These are phyloP conservation scores for Euphorbia celastroides DNA, from an alignment of 441 rosid species.

Conservation along the genomic window DNA sequence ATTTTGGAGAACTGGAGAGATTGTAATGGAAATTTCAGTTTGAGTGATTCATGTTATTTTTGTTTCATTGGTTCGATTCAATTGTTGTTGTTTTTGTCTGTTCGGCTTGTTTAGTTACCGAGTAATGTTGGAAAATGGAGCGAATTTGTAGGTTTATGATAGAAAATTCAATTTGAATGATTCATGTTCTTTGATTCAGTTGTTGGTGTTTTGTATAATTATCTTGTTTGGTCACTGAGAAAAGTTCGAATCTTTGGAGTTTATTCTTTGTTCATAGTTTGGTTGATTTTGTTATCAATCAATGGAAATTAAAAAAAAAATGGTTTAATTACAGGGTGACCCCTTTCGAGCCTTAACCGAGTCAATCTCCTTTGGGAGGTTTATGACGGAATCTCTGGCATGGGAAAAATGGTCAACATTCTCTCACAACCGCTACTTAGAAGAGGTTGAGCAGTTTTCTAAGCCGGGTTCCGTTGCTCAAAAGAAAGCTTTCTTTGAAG, in stretches of 20 bases:
- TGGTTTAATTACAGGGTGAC: slow-evolving; percentile 43
- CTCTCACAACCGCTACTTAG: slow-evolving; percentile 83
- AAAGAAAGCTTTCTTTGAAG: slow-evolving; percentile 89
- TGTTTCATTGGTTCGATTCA: no score
- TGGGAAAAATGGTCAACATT: slow-evolving; percentile 98
- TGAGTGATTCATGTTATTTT: no score
- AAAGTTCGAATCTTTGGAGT: not conserved
- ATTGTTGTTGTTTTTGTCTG: no score
- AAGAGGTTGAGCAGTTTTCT: slow-evolving; percentile 79
- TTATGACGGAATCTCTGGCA: slow-evolving; percentile 61
- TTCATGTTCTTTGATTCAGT: no score
- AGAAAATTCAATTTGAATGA: no score
- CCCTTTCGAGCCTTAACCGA: slow-evolving; percentile 58
- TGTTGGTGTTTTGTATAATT: no score
- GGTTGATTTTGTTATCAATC: not conserved
- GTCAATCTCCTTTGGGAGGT: slow-evolving; percentile 90
- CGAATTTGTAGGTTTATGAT: not conserved
- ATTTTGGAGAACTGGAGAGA: not conserved
- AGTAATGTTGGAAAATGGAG: no score
- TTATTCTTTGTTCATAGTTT: slow-evolving; percentile 7
- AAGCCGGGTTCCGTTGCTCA: slow-evolving; percentile 93
- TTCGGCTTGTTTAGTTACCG: no score
- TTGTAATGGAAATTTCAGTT: not conserved
- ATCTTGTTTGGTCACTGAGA: no score
- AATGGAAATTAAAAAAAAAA: not conserved